A percentile compares a stretch with the other conserved stretches of the same genome.
Evolutionary conservation across 495 filamentous ascomycete species (phyloP).

Genomic region (Xylaria longipes): DNA sequence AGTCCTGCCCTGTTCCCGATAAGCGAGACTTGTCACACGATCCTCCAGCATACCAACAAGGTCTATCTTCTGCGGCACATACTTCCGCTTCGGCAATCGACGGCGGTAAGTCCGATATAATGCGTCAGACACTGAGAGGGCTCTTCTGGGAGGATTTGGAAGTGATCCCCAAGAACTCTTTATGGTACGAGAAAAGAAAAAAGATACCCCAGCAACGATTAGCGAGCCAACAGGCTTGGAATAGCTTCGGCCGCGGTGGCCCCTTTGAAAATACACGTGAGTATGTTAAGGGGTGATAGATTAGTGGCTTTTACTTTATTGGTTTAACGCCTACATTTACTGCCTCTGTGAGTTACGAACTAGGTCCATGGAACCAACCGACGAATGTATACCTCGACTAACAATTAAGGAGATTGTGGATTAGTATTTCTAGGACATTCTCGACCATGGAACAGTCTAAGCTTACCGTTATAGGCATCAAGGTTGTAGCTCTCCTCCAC

Average conservation of each 20-base stretch:
- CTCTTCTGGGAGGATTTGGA: background rate
- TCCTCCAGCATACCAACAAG: background rate
- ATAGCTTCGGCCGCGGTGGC: background rate
- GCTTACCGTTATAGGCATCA: constrained; percentile 1
- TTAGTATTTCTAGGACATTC: background rate
- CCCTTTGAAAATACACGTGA: background rate
- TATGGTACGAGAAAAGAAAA: background rate
- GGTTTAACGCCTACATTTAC: background rate
- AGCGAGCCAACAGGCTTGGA: background rate
- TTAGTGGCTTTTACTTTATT: background rate
- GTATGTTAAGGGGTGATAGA: background rate
- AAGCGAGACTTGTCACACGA: background rate
- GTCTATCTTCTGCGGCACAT: background rate
- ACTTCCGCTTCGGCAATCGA: background rate
- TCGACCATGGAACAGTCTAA: background rate
- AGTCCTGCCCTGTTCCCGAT: background rate
- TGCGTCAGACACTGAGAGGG: no score
- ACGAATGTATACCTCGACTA: background rate
- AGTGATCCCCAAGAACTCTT: background rate
- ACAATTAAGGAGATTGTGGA: background rate
- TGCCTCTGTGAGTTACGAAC: background rate
- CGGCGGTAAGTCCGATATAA: background rate
- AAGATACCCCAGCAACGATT: background rate
- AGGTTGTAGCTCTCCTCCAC: background rate
- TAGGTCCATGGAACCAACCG: constrained; percentile 12